Percentiles rank a stretch among this genome's conserved stretches.
Evolutionary conservation across 2,329 filamentous ascomycete species (phyloP).

Genomic region (Fonsecaea pedrosoi): DNA sequence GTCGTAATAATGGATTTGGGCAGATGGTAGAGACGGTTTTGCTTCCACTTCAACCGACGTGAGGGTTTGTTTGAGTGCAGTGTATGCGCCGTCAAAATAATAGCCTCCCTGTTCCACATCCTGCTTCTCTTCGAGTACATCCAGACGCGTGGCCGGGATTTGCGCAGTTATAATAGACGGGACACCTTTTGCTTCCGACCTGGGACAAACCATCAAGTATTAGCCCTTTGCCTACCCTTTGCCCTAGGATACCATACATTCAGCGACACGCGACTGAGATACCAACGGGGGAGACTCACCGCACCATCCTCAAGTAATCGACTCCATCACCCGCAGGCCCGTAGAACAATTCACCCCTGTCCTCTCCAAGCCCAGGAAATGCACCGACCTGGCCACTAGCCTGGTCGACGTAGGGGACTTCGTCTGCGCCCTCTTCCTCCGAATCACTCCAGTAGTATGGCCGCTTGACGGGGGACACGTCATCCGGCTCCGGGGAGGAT

Average conservation of each 20-base stretch:
- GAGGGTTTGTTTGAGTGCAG: slow-evolving; percentile 60
- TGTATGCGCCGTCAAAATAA: slow-evolving; percentile 81
- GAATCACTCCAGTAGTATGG: slow-evolving; percentile 12
- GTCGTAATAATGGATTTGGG: slow-evolving; percentile 71
- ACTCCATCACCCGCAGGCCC: slow-evolving; percentile 72
- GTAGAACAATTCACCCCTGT: slow-evolving; percentile 65
- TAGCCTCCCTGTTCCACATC: slow-evolving; percentile 55
- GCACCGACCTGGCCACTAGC: slow-evolving; percentile 75
- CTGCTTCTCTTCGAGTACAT: slow-evolving; percentile 5
- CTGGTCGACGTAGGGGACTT: slow-evolving; percentile 61
- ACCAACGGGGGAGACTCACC: slow-evolving; percentile 59
- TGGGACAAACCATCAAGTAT: slow-evolving; percentile 47
- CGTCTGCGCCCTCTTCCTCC: slow-evolving; percentile 41
- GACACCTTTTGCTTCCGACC: slow-evolving; percentile 75
- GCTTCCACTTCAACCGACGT: slow-evolving; percentile 38
- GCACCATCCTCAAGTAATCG: slow-evolving; percentile 73
- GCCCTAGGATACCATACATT: slow-evolving; percentile 25
- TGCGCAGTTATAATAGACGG: slow-evolving; percentile 74
- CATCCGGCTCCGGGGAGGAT: slow-evolving; percentile 38
- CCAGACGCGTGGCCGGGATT: slow-evolving; percentile 42
- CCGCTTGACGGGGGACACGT: slow-evolving; percentile 27
- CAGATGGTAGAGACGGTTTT: slow-evolving; percentile 54
- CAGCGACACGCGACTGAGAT: slow-evolving; percentile 28
- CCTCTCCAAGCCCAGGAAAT: slow-evolving; percentile 67
- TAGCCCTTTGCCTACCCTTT: slow-evolving; percentile 15